Evolutionary conservation across 768 basidiomycete genomes (phyloP).

Genomic region (Chlorophyllum brunneum): DNA sequence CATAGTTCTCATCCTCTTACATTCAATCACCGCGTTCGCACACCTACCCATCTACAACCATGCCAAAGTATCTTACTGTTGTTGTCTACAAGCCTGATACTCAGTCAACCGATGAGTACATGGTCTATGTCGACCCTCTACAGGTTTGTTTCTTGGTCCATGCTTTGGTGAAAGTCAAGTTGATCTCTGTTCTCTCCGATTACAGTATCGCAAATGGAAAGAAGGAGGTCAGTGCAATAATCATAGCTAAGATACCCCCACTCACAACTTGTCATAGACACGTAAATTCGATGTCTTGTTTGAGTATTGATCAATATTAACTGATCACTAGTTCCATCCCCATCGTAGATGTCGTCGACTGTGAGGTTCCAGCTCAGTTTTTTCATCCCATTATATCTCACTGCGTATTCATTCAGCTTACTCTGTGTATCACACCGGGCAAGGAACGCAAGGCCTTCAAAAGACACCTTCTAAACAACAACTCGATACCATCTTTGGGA

Average conservation of each 20-base stretch:
- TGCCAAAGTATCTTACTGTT: constrained; percentile 53
- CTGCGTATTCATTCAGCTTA: constrained; percentile 45
- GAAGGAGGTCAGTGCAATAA: constrained; percentile 55
- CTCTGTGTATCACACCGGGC: constrained; percentile 61
- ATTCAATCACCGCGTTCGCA: constrained; percentile 6
- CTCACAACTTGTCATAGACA: constrained; percentile 43
- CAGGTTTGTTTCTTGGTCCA: constrained; percentile 42
- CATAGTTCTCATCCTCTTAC: constrained; percentile 7
- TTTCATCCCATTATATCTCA: background rate
- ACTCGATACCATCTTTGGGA: constrained; percentile 69
- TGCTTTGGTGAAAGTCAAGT: background rate
- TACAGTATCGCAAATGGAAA: constrained; percentile 75
- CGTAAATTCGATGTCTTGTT: constrained; percentile 40
- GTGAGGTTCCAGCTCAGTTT: constrained; percentile 36
- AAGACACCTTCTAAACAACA: constrained; percentile 78
- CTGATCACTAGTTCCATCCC: constrained; percentile 53
- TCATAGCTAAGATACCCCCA: constrained; percentile 6
- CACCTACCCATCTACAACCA: too few relatives aligned
- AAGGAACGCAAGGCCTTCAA: constrained; percentile 77
- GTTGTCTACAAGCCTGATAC: constrained; percentile 78
- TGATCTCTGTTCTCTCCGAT: constrained; percentile 12
- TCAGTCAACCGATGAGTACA: constrained; percentile 70
- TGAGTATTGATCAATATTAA: constrained; percentile 11
- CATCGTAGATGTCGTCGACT: constrained; percentile 75
- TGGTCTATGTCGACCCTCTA: constrained; percentile 58